Evolutionary conservation across 1,284 basidiomycete genomes (phyloP), one percentile per base, ranked within the genome.

Genomic region (Cryptococcus jaspeensis): DNA sequence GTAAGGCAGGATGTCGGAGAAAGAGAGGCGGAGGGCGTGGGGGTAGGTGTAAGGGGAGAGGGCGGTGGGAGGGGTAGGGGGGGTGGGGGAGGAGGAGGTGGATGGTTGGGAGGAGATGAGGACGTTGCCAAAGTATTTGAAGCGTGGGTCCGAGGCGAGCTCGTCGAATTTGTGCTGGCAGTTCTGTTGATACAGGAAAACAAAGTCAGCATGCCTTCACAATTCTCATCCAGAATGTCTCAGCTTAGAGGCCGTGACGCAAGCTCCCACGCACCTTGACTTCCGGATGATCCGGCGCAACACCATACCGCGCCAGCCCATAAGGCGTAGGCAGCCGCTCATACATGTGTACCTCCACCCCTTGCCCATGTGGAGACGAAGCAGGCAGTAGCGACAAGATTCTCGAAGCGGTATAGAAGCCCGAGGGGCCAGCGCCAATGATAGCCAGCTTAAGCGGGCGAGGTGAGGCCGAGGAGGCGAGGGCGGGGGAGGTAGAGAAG

Each of bases 251-350:
- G n/a, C n/a, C n/a, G n/a, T n/a, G n/a, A n/a, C n/a, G n/a, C n/a
- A 20, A 44, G 51, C 38, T 5, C 16, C 12, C 16, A 77, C 83
- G 52, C 69, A 88, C 92, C 84, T 97, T 99, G 71, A 99, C 95
- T 80, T 99, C 95, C 1, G 95, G 93, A 77, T 99, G 96, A 79
- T 99, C 96, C 40, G 96, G 95, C 9, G 96, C 96, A 7, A 99
- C 96, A 1, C 96, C 95, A 69, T 96, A 99, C 41, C 96, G 81
- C 1, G 95, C 93, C 0, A 99, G 83, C 0, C 96, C 96, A 72
- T 96, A 91, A 2, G 96, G 96, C 32, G 91, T 87, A 82, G 95
- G 97, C 3, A 97, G 81, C 20, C 91, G 82, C 78, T 99, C 96
- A 73, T 88, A 99, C 75, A 99, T 80, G 74, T 99, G 90, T 13